Evolutionary conservation across 169 alveolate genomes (phyloP), one percentile per base, ranked within the genome.

Genomic region (Plasmodium inui): DNA sequence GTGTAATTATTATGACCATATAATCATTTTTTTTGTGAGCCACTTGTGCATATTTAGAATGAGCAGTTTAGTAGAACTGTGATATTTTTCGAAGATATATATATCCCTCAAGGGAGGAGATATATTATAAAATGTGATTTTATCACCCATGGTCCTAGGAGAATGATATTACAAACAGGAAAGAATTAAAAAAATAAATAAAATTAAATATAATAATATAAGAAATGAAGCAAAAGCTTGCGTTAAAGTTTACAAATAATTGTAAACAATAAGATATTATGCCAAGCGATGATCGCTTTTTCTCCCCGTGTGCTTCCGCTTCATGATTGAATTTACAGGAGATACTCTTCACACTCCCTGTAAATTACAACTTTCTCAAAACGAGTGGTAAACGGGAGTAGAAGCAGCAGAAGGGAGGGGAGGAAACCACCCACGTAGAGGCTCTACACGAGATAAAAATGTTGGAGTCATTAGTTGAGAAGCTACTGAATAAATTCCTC

Each of bases 401-500:
- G 46, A 41, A 41, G 57, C 26, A 41, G 61, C 61, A 37, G 61
- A 32, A 55, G 72, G 70, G 3, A 83, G 50, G 81, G 26, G 72
- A 86, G 78, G 46, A 50, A 41, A 37, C 6, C 17, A 26, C 46
- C 44, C 17, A 44, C 28, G 34, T 9, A 83, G 22, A 7, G 22
- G 44, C 32, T 12, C 55, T 30, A 41, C 44, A 53, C n/a, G 78
- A 41, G 50, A 67, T 41, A 76, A 96, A 73, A 83, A 97, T 97
- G 98, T 89, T 97, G 83, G 98, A 97, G 78, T 96, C 97, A 39
- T 79, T 97, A 84, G 98, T 97, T 67, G 97, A 97, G 86, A 96
- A 97, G 89, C 93, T 97, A 83, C 94, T 97, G 41, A 96, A 96
- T 91, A 96, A 96, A 86, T 97, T 96, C 89, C 95, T 97, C n/a